Conservation (phyloP, 2,329 filamentous ascomycete species). For the Ilyonectria destructans region DNA sequence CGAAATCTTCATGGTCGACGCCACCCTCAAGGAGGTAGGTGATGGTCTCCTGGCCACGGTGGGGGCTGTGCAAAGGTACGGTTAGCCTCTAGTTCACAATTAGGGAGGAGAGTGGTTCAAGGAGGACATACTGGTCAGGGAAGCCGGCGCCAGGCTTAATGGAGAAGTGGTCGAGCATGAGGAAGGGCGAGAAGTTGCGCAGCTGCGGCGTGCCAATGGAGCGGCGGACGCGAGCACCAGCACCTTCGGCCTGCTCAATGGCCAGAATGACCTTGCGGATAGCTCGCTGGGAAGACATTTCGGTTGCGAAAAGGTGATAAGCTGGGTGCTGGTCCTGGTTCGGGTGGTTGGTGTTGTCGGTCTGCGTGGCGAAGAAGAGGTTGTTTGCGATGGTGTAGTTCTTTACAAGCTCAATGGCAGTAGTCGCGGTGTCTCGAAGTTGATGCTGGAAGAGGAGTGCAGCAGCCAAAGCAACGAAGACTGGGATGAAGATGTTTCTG, state of each 20-base stretch:
- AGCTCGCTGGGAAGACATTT: slow-evolving; percentile 80
- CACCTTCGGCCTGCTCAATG: slow-evolving; percentile 89
- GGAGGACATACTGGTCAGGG: slow-evolving; percentile 78
- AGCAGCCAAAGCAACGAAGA: slow-evolving; percentile 51
- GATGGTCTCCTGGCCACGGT: slow-evolving; percentile 88
- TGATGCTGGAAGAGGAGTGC: slow-evolving; percentile 48
- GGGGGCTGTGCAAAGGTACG: slow-evolving; percentile 56
- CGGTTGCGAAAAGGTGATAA: slow-evolving; percentile 56
- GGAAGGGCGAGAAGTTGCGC: slow-evolving; percentile 90
- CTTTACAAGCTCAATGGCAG: slow-evolving; percentile 39
- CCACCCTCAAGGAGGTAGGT: slow-evolving; percentile 91
- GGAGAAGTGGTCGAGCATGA: slow-evolving; percentile 96
- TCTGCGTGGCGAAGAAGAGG: slow-evolving; percentile 12
- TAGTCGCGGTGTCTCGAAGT: slow-evolving; percentile 41
- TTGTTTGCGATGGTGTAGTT: slow-evolving; percentile 23
- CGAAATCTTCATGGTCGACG: slow-evolving; percentile 94
- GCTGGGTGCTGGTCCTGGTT: slow-evolving; percentile 29
- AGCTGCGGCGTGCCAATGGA: slow-evolving; percentile 89
- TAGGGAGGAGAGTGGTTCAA: neutral
- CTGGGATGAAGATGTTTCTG: slow-evolving; percentile 47
- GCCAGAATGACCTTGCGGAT: slow-evolving; percentile 90
- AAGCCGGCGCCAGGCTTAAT: slow-evolving; percentile 88
- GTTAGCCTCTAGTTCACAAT: slow-evolving; percentile 15
- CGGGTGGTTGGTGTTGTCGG: slow-evolving; percentile 29
- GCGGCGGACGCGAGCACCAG: slow-evolving; percentile 87